Percentiles rank a stretch among this genome's conserved stretches.
Conservation (phyloP, 2,329 filamentous ascomycete genomes). For the Penicillium vulpinum region DNA sequence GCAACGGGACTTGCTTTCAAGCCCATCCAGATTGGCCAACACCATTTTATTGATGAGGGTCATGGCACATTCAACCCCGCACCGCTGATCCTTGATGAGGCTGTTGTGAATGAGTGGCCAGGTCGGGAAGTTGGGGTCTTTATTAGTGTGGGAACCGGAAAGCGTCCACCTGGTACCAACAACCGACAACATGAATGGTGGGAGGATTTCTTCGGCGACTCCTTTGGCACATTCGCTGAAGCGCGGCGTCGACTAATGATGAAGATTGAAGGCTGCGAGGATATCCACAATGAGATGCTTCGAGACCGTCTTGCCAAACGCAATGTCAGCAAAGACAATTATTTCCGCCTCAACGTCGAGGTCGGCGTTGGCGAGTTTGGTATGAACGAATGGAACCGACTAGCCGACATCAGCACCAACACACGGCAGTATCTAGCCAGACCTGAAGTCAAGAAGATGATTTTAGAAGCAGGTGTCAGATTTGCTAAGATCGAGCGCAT, state of each 20-base stretch:
- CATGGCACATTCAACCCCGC: conserved; percentile 88
- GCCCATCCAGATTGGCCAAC: conserved; percentile 89
- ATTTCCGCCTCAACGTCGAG: conserved; percentile 95
- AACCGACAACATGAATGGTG: conserved; percentile 77
- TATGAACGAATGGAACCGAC: conserved; percentile 95
- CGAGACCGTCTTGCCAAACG: conserved; percentile 74
- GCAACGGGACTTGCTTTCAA: conserved; percentile 94
- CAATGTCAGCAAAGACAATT: conserved; percentile 82
- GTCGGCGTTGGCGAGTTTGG: conserved; percentile 94
- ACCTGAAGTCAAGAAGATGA: conserved; percentile 72
- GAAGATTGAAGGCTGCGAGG: conserved; percentile 95
- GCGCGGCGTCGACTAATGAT: conserved; percentile 78
- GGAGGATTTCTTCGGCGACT: conserved; percentile 73
- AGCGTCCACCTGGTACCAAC: conserved; percentile 71
- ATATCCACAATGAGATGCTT: conserved; percentile 83
- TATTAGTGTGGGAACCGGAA: conserved; percentile 91
- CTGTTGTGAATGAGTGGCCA: conserved; percentile 89
- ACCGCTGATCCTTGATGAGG: conserved; percentile 83
- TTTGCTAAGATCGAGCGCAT: conserved; percentile 80
- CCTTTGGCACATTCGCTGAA: conserved; percentile 85
- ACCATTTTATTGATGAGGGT: conserved; percentile 90
- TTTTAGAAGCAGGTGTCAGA: conserved; percentile 73
- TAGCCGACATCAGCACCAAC: conserved; percentile 93
- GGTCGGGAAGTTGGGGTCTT: conserved; percentile 90
- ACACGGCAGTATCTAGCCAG: conserved; percentile 80